Conservation (phyloP, 2,329 filamentous ascomycete genomes). For the Pseudogymnoascus sp. region DNA sequence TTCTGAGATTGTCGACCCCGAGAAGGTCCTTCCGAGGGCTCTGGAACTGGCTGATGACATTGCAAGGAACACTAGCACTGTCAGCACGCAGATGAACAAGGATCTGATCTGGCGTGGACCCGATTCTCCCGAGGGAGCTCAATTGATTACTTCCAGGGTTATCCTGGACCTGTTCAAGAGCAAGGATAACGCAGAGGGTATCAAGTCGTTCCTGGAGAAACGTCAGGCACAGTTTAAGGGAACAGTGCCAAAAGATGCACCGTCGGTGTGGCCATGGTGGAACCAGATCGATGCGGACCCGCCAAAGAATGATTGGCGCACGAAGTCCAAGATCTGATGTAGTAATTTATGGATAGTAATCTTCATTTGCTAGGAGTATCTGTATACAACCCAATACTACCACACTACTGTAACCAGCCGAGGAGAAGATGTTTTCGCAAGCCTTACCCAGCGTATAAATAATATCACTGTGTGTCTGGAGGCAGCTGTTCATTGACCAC, state of each 20-base stretch:
- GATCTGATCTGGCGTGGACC: slow-evolving; percentile 58
- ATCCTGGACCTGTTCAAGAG: slow-evolving; percentile 52
- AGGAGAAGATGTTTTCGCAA: not conserved
- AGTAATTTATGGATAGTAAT: not conserved
- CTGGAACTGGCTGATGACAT: slow-evolving; percentile 59
- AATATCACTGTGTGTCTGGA: slow-evolving; percentile 26
- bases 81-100: slow-evolving; percentile 57
- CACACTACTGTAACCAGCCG: not conserved
- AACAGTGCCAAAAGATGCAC: slow-evolving; percentile 47
- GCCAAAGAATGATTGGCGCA: slow-evolving; percentile 22
- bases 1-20: slow-evolving; percentile 52
- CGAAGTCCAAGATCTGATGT: slow-evolving; percentile 16
- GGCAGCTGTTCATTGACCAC: slow-evolving; percentile 21
- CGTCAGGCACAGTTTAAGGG: slow-evolving; percentile 47
- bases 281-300: slow-evolving; percentile 37
- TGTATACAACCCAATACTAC: not conserved
- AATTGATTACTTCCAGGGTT: slow-evolving; percentile 60
- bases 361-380: not conserved
- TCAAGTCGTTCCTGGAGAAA: slow-evolving; percentile 54
- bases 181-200: slow-evolving; percentile 51
- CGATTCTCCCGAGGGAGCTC: slow-evolving; percentile 55
- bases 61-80: slow-evolving; percentile 53
- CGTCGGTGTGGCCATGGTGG: slow-evolving; percentile 55
- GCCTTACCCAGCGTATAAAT: not conserved
- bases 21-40: slow-evolving; percentile 54